These are phyloP conservation scores for Cardiospermum halicacabum DNA, from an alignment of 345 rosid species.

Conservation along the genomic window DNA sequence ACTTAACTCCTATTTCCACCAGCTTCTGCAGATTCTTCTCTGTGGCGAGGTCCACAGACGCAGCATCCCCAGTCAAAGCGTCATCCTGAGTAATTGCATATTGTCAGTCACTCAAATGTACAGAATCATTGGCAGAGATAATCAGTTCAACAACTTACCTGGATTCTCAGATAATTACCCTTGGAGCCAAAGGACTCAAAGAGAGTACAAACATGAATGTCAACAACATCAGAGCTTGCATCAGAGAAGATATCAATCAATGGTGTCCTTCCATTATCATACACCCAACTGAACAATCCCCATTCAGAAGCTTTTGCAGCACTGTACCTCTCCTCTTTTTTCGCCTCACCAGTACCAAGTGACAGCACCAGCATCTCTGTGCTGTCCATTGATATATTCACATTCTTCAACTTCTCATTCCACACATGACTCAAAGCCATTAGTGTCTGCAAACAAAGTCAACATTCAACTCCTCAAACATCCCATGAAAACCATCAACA, in stretches of 20 bases:
- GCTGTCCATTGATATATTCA: neutral
- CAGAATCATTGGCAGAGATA: neutral
- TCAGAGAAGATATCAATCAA: slow-evolving; percentile 11
- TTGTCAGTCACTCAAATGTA: too few relatives aligned
- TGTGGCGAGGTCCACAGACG: slow-evolving; percentile 12
- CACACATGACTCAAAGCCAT: slow-evolving; percentile 13
- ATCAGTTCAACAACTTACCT: slow-evolving; percentile 7
- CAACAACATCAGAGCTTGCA: slow-evolving; percentile 19
- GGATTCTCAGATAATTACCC: slow-evolving; percentile 18
- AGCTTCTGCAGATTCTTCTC: slow-evolving; percentile 16
- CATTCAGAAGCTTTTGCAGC: slow-evolving; percentile 21
- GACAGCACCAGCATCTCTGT: slow-evolving; percentile 19
- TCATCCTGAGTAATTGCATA: slow-evolving; percentile 8
- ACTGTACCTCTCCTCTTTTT: slow-evolving; percentile 17
- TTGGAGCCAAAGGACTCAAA: slow-evolving; percentile 1
- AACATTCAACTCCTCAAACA: neutral
- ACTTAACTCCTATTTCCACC: slow-evolving; percentile 1
- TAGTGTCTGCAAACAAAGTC: slow-evolving; percentile 14
- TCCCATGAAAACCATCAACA: too few relatives aligned
- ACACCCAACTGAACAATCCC: slow-evolving; percentile 22
- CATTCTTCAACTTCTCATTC: slow-evolving; percentile 10
- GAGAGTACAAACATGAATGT: slow-evolving; percentile 11
- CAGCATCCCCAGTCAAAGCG: slow-evolving; percentile 10
- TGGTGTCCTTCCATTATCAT: slow-evolving; percentile 8
- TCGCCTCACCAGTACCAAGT: slow-evolving; percentile 21